Percentiles rank a stretch among this genome's conserved stretches.
phyloP scores from a whole-genome alignment of 2,329 filamentous ascomycete genomes.

The Didymosphaeria variabile region DNA sequence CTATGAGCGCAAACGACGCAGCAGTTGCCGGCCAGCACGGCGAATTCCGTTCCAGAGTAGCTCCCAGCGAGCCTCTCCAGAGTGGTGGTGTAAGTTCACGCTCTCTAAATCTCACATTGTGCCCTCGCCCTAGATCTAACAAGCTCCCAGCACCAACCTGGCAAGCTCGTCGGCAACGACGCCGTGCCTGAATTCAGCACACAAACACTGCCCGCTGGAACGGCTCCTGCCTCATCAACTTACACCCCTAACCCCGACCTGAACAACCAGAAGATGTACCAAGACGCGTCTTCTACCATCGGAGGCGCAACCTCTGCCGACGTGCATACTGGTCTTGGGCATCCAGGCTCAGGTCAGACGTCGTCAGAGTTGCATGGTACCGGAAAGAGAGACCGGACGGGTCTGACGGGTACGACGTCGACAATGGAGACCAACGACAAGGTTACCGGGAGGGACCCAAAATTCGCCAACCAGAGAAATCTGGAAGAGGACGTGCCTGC shows the following conservation, averaged over 20 bases:
- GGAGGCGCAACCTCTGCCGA: constrained; percentile 61
- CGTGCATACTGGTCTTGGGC: constrained; percentile 62
- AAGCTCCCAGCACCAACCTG: constrained; percentile 66
- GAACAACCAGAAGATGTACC: constrained; percentile 52
- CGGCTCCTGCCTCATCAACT: constrained; percentile 63
- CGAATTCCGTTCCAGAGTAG: constrained; percentile 2
- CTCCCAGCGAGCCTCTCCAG: neutral
- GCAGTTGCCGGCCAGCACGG: neutral
- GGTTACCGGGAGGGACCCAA: constrained; percentile 38
- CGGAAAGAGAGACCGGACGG: constrained; percentile 56
- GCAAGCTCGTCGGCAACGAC: constrained; percentile 66
- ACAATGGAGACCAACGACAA: constrained; percentile 18
- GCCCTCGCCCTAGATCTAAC: constrained; percentile 3
- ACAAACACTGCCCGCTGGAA: constrained; percentile 67
- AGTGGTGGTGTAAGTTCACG: neutral
- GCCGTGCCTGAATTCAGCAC: constrained; percentile 69
- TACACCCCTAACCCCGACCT: constrained; percentile 56
- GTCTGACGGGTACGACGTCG: constrained; percentile 54
- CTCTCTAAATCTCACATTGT: neutral
- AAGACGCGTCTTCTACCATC: constrained; percentile 57
- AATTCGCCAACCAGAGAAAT: constrained; percentile 46
- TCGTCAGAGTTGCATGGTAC: constrained; percentile 57
- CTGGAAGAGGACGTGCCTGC: constrained; percentile 47
- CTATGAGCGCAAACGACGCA: constrained; percentile 5
- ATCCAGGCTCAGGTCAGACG: constrained; percentile 60